A percentile compares a stretch with the other conserved stretches of the same genome.
Conservation (phyloP, 768 basidiomycete species). For the Termitomyces sp. region DNA sequence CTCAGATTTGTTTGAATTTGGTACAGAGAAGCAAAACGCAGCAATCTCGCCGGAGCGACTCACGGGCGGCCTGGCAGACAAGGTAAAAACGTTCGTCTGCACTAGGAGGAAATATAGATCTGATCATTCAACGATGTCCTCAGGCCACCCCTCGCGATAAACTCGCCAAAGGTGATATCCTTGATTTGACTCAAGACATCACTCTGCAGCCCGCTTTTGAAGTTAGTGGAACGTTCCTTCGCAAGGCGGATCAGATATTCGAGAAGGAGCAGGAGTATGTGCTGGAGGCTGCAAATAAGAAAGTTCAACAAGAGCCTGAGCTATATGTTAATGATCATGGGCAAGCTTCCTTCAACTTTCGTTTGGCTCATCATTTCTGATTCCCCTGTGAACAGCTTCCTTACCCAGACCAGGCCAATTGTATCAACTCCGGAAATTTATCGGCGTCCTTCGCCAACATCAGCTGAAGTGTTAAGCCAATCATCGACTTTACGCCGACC, state of each 20-base stretch:
- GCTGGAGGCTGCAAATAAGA: constrained; percentile 42
- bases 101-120: background rate
- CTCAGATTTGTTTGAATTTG: constrained; percentile 51
- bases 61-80: constrained; percentile 14
- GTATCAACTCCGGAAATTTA: constrained; percentile 49
- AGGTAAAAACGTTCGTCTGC: constrained; percentile 18
- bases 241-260: constrained; percentile 70
- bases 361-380: background rate
- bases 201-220: constrained; percentile 58
- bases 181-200: constrained; percentile 63
- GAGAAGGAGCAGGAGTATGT: constrained; percentile 77
- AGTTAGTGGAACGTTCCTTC: constrained; percentile 47
- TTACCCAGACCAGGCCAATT: constrained; percentile 71
- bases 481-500: constrained; percentile 27
- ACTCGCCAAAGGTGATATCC: constrained; percentile 24
- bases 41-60: constrained; percentile 10
- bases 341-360: constrained; percentile 34
- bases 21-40: constrained; percentile 28
- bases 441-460: constrained; percentile 40
- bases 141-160: constrained; percentile 24
- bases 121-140: constrained; percentile 5
- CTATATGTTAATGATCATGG: constrained; percentile 77
- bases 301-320: constrained; percentile 36
- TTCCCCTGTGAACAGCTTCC: constrained; percentile 45
- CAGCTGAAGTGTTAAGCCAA: constrained; percentile 17